phyloP scores from a whole-genome alignment of 495 filamentous ascomycete genomes.

The Aspergillus affinis region DNA sequence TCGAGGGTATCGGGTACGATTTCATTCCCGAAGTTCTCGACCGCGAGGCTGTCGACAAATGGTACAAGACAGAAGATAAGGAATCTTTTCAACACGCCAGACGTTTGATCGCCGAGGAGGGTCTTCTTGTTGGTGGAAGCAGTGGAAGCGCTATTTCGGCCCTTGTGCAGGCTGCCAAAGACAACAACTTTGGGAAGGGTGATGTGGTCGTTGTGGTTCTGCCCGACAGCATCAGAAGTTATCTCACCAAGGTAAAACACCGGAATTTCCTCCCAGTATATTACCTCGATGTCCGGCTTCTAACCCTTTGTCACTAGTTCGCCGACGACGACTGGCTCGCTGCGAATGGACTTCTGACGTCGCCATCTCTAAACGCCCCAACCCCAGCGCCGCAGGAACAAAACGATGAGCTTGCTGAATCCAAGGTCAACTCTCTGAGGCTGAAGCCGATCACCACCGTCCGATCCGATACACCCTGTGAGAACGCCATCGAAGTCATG shows the following conservation, averaged over 20 bases:
- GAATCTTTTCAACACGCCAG: conserved; percentile 89
- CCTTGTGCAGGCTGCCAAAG: conserved; percentile 73
- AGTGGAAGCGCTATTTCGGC: conserved; percentile 92
- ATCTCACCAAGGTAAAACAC: conserved; percentile 76
- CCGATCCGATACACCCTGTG: conserved; percentile 61
- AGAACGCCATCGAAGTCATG: conserved; percentile 93
- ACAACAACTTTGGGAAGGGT: conserved; percentile 67
- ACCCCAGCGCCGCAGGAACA: conserved; percentile 36
- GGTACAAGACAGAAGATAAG: conserved; percentile 96
- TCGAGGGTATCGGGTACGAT: conserved; percentile 98
- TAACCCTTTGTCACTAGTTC: conserved; percentile 53
- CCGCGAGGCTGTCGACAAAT: conserved; percentile 77
- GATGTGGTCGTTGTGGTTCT: conserved; percentile 88
- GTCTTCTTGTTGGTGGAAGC: conserved; percentile 89
- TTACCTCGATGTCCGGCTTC: not conserved
- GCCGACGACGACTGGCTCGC: conserved; percentile 98
- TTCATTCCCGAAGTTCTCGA: conserved; percentile 95
- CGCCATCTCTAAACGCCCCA: conserved; percentile 51
- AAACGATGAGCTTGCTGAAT: conserved; percentile 62
- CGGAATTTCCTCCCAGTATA: not conserved
- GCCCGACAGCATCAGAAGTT: conserved; percentile 94
- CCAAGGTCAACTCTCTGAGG: conserved; percentile 75
- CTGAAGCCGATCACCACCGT: conserved; percentile 92
- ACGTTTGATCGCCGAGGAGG: conserved; percentile 90
- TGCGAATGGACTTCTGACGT: conserved; percentile 81